A percentile compares a stretch with the other conserved stretches of the same genome.
Conservation (phyloP, 2,329 filamentous ascomycete species). For the Fusarium sambucinum region DNA sequence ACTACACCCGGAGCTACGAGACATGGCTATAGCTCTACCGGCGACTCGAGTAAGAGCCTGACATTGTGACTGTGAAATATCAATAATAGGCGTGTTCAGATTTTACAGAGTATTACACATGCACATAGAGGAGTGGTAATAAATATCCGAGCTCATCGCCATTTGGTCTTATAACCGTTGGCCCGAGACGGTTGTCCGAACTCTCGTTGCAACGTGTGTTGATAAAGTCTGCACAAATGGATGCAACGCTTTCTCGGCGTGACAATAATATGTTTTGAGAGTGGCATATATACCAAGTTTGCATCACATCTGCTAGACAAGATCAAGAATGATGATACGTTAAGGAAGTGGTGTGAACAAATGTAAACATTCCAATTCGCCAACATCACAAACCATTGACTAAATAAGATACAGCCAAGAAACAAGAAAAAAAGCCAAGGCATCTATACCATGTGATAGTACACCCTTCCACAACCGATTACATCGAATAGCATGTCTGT, state of each 20-base stretch:
- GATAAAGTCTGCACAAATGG: too few relatives aligned
- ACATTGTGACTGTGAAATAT: background rate
- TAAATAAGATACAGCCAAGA: constrained; percentile 16
- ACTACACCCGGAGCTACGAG: background rate
- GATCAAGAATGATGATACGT: background rate
- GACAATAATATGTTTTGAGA: too few relatives aligned
- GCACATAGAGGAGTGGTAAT: background rate
- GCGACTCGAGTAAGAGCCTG: background rate
- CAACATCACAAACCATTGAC: constrained; percentile 22
- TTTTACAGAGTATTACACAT: background rate
- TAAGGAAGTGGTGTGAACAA: constrained; percentile 1
- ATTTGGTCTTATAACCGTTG: background rate
- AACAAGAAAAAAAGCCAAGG: constrained; percentile 27
- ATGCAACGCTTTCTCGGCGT: background rate
- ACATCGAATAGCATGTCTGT: constrained; percentile 16
- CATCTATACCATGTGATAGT: constrained; percentile 40
- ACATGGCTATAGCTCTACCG: background rate
- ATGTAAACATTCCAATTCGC: constrained; percentile 35
- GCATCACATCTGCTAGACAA: background rate
- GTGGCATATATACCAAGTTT: background rate
- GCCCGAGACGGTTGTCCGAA: background rate
- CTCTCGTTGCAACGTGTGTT: too few relatives aligned
- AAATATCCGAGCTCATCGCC: background rate
- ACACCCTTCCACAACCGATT: constrained; percentile 30
- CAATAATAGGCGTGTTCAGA: background rate